phyloP scores from a whole-genome alignment of 202 grass and related monocot genomes.

The Panicum hallii region DNA sequence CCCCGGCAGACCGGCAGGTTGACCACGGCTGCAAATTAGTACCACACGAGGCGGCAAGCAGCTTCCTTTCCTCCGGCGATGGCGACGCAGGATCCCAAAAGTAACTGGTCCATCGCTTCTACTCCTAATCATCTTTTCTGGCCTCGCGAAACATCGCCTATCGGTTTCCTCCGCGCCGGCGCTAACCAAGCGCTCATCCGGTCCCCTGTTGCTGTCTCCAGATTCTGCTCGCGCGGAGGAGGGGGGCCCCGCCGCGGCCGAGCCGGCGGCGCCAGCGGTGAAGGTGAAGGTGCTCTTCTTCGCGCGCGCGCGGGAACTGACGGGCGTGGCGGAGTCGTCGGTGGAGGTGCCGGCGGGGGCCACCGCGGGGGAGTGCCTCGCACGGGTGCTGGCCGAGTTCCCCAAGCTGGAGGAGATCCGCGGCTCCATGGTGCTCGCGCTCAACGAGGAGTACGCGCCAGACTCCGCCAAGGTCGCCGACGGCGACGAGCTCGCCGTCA shows the following conservation, averaged over 20 bases:
- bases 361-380: constrained; percentile 72
- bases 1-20: background rate
- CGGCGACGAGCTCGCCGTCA: constrained; percentile 84
- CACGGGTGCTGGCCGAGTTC: constrained; percentile 56
- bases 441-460: constrained; percentile 84
- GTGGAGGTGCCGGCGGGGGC: constrained; percentile 62
- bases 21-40: background rate
- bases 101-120: background rate
- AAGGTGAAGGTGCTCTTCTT: constrained; percentile 86
- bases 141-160: background rate
- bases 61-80: constrained; percentile 25
- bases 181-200: background rate
- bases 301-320: constrained; percentile 78
- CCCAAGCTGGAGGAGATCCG: constrained; percentile 86
- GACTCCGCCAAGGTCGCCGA: constrained; percentile 60
- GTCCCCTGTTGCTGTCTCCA: background rate
- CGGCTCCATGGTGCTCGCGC: constrained; percentile 76
- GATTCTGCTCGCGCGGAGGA: constrained; percentile 42
- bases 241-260: background rate
- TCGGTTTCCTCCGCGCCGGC: background rate
- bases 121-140: too few relatives aligned
- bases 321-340: constrained; percentile 56
- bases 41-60: background rate
- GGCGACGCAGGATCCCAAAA: constrained; percentile 38
- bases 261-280: background rate